Conservation (phyloP, 495 filamentous ascomycete genomes). For the Daldinia vernicosa region DNA sequence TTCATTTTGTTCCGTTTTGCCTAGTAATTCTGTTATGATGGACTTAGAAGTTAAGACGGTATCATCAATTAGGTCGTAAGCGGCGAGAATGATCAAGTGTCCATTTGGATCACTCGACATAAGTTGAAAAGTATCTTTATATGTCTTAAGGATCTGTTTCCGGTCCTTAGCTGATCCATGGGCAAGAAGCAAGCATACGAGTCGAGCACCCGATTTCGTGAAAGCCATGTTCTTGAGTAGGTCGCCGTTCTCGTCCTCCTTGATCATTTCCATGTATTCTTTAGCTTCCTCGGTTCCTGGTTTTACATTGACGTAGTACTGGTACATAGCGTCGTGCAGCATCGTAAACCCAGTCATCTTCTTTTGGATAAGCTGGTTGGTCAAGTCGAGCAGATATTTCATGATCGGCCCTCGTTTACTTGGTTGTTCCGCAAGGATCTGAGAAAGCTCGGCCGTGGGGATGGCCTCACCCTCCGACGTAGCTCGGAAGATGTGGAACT, state of each 20-base stretch:
- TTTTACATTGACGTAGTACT: constrained; percentile 86
- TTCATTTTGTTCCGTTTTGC: constrained; percentile 67
- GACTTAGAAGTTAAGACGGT: constrained; percentile 86
- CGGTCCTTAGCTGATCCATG: constrained; percentile 91
- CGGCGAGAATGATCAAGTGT: constrained; percentile 82
- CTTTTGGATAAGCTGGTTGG: constrained; percentile 93
- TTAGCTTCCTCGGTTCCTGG: constrained; percentile 78
- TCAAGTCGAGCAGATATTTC: constrained; percentile 81
- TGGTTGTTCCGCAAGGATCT: constrained; percentile 77
- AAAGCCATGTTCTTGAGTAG: constrained; percentile 94
- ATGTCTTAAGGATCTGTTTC: constrained; percentile 83
- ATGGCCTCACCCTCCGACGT: constrained; percentile 56
- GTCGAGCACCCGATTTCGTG: constrained; percentile 83
- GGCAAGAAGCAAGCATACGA: constrained; percentile 83
- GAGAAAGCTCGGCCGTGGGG: constrained; percentile 64
- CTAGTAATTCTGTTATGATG: constrained; percentile 83
- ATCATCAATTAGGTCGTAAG: constrained; percentile 92
- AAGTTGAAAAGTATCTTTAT: constrained; percentile 82
- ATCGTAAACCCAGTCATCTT: constrained; percentile 94
- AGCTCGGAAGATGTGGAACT: constrained; percentile 83
- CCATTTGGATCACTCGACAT: constrained; percentile 82
- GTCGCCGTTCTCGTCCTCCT: constrained; percentile 88
- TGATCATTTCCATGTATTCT: constrained; percentile 89
- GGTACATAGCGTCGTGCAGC: constrained; percentile 96
- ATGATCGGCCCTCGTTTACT: constrained; percentile 88